Percentiles rank a stretch among this genome's conserved stretches.
These are phyloP conservation scores for Fraxinus americana DNA, from an alignment of 257 asterid species.

Conservation along the genomic window DNA sequence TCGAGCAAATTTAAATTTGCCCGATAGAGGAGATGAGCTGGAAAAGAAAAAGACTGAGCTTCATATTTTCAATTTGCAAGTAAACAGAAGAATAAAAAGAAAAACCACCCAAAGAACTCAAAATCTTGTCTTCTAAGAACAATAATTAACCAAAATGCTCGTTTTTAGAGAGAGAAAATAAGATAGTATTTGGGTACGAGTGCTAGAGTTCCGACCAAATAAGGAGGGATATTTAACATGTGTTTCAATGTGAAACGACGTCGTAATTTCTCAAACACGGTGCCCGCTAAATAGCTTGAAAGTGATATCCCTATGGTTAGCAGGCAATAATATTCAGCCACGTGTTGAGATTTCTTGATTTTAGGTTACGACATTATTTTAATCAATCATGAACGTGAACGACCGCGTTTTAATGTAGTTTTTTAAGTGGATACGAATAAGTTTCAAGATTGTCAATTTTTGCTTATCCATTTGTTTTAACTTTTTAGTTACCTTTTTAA, in stretches of 20 bases:
- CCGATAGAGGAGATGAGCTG: not conserved
- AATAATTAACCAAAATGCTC: conserved; percentile 8
- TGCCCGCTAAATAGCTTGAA: no score
- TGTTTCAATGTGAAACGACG: not conserved
- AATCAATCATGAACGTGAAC: not conserved
- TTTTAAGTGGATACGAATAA: not conserved
- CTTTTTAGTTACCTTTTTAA: not conserved
- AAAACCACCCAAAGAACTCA: not conserved
- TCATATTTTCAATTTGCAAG: not conserved
- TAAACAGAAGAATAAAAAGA: not conserved
- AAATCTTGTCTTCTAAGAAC: conserved; percentile 4
- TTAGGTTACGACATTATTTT: not conserved
- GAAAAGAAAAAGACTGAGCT: not conserved
- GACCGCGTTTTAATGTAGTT: not conserved
- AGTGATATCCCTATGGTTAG: not conserved
- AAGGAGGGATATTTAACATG: not conserved
- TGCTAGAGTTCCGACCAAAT: not conserved
- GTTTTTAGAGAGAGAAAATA: not conserved
- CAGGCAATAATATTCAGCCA: not conserved
- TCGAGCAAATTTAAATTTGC: conserved; percentile 33
- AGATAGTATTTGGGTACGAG: not conserved
- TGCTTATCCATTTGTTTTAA: not conserved
- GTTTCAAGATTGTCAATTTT: not conserved
- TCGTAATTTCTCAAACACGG: not conserved
- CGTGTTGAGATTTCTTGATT: not conserved